Percentiles rank a stretch among this genome's conserved stretches.
These are phyloP conservation scores for Tetradesmus obliquus DNA, from an alignment of 139 green algal species.

Conservation along the genomic window DNA sequence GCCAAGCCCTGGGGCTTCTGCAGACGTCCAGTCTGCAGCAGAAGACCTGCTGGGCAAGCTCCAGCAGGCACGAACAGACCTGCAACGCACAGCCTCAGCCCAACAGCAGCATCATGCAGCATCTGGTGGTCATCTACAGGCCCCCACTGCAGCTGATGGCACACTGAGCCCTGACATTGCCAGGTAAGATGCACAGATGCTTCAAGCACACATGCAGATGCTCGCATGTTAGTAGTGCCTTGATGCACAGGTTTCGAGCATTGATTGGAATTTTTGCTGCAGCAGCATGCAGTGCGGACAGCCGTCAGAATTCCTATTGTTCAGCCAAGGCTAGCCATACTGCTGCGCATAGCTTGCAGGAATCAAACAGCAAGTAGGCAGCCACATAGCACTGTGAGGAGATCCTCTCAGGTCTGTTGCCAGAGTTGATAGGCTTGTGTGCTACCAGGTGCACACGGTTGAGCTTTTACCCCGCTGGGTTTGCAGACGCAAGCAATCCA, in stretches of 20 bases:
- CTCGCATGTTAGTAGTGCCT: too few species aligned
- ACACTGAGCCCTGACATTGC: not conserved
- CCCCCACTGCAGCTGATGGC: not conserved
- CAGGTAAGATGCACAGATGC: not conserved
- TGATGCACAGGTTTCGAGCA: too few species aligned
- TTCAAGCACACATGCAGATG: not conserved
- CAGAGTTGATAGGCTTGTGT: too few species aligned
- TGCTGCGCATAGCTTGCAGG: not conserved
- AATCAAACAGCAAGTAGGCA: not conserved
- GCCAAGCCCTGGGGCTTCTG: not conserved
- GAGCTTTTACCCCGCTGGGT: too few species aligned
- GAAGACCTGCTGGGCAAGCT: not conserved
- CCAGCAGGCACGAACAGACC: not conserved
- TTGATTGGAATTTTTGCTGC: not conserved
- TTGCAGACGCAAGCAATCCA: too few species aligned
- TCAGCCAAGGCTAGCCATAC: not conserved
- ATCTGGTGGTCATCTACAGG: not conserved
- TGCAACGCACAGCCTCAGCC: not conserved
- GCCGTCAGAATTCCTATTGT: not conserved
- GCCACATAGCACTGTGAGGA: not conserved
- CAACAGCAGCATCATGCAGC: not conserved
- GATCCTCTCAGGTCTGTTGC: not conserved
- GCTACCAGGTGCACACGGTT: too few species aligned
- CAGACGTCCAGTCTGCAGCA: not conserved
- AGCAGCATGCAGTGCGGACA: not conserved